A percentile compares a stretch with the other conserved stretches of the same genome.
Evolutionary conservation across 345 rosid species (phyloP).

Genomic region (Eutrema heterophyllum): DNA sequence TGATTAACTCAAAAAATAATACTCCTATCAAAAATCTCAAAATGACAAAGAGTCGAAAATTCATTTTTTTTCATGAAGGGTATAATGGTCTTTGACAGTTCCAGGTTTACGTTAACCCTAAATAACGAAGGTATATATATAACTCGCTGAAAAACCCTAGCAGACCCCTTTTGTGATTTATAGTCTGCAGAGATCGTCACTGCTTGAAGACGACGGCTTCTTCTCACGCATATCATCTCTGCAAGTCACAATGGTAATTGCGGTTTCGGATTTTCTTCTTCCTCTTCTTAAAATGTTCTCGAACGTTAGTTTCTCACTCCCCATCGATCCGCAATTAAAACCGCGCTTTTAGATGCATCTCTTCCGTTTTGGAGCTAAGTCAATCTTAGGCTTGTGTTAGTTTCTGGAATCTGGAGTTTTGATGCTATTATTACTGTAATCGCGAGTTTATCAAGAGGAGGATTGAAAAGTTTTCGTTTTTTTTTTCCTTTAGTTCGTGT

Average conservation of each 20-base stretch:
- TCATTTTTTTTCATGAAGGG: too few relatives aligned
- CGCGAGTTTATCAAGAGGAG: not conserved
- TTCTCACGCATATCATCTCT: slow-evolving; percentile 5
- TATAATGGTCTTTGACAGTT: too few relatives aligned
- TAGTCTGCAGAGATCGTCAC: not conserved
- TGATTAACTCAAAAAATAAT: too few relatives aligned
- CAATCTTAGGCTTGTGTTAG: not conserved
- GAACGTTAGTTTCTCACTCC: not conserved
- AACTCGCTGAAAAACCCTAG: not conserved
- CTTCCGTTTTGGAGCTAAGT: not conserved
- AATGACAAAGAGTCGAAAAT: too few relatives aligned
- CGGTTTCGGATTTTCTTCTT: not conserved
- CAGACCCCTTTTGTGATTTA: not conserved
- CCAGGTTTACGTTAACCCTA: not conserved
- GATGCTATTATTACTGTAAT: too few relatives aligned
- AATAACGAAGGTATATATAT: not conserved
- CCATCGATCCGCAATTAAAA: not conserved
- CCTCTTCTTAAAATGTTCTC: not conserved
- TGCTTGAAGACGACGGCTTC: slow-evolving; percentile 23
- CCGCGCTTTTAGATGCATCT: not conserved
- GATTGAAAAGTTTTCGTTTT: not conserved
- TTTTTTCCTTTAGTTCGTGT: not conserved
- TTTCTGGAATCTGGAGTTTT: not conserved
- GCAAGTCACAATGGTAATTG: slow-evolving; percentile 24
- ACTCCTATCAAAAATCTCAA: too few relatives aligned